Base-by-base conservation (phyloP, 257 asterid genomes). In the Penstemon barbatus region DNA sequence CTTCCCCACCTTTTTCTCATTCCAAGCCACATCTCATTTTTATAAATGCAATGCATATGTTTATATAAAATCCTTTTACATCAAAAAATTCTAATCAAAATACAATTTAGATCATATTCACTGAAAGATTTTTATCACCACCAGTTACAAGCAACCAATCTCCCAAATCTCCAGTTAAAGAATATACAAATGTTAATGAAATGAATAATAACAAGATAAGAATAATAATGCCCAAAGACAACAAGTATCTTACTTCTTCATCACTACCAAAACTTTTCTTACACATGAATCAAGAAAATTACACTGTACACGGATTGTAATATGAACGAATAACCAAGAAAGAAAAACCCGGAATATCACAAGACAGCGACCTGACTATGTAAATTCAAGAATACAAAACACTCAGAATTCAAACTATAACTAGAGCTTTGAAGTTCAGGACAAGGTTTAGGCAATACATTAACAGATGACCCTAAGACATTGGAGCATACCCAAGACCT, bases 361-460 rank as follows among this genome's bases (percentile, higher is more conserved):
- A 52, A 61, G 65, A 48, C 63, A 13, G 81, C 72, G n/a, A 73
- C 66, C 62, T 61, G 70, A 42, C 57, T 56, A 43, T 48, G 25
- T 3, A 58, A 61, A 13, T 9, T 13, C 8, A 63, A 56, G 54
- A 50, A 73, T 68, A 69, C 3, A 48, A 71, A 71, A 61, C 85
- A 71, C 65, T 70, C 65, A 19, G 61, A 46, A 12, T 65, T 57
- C 46, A 74, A 52, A 69, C 52, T 55, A 36, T 73, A 49, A 38
- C 18, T 57, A 8, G 78, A 52, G 52, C 50, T 74, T 72, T 75
- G 49, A 43, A 85, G 86, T 38, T 80, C 86, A 0, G 84, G 77
- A 65, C 90, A 85, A 6, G 90, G 88, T 68, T 82, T 80, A 3
- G 90, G 90, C 6, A 70, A 78, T 33, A 85, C 88, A 18, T 76